phyloP scores from a whole-genome alignment of 305 asterid species.

The Coffea humblotiana region DNA sequence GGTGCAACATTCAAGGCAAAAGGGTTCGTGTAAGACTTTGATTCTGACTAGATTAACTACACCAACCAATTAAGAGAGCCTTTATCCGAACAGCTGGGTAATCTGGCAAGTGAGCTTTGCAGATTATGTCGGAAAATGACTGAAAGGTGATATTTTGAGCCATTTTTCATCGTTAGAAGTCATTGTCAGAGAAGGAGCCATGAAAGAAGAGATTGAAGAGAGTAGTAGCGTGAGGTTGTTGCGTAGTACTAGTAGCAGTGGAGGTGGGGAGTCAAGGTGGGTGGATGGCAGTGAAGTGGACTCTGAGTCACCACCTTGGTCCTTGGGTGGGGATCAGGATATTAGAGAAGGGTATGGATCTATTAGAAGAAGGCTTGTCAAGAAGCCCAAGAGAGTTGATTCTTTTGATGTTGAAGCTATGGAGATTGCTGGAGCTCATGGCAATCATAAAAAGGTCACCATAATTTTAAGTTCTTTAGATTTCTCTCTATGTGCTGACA shows the following conservation, averaged over 20 bases:
- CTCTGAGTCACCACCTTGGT: conserved; percentile 66
- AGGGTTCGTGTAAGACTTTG: neutral
- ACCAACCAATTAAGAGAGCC: neutral
- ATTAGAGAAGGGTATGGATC: conserved; percentile 57
- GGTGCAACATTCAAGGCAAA: neutral
- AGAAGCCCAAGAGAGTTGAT: conserved; percentile 83
- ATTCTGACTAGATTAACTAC: neutral
- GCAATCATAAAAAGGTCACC: conserved; percentile 64
- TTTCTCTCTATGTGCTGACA: neutral
- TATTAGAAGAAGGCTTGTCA: conserved; percentile 74
- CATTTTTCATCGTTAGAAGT: neutral
- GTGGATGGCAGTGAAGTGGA: conserved; percentile 93
- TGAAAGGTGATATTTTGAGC: neutral
- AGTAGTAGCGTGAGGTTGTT: conserved; percentile 51
- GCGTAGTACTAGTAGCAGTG: conserved; percentile 36
- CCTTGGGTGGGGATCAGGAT: conserved; percentile 42
- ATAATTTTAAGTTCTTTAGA: neutral
- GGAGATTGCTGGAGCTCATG: conserved; percentile 70
- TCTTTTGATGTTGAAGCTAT: conserved; percentile 97
- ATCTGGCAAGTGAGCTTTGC: conserved; percentile 8
- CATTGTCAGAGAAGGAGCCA: neutral
- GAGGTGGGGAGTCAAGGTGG: conserved; percentile 70
- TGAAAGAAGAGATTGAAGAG: conserved; percentile 57
- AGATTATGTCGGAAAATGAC: neutral
- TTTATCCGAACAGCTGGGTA: neutral